These are phyloP conservation scores for Leccinellum rugosiceps DNA, from an alignment of 768 basidiomycete species.

Conservation along the genomic window DNA sequence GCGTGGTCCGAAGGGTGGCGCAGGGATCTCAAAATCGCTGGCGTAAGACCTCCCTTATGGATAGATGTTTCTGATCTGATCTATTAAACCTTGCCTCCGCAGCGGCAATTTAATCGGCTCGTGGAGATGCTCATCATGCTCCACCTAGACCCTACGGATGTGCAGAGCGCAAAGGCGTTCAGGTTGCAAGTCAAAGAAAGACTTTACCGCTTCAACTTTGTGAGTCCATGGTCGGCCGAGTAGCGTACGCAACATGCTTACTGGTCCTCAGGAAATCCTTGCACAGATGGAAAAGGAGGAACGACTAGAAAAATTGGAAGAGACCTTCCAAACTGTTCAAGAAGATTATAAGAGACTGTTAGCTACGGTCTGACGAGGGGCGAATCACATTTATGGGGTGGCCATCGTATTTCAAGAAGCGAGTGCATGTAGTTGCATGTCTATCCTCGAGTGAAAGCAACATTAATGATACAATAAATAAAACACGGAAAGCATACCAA, in stretches of 20 bases:
- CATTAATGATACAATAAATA: slow-evolving; percentile 27
- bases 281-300: slow-evolving; percentile 86
- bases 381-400: slow-evolving; percentile 1
- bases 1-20: slow-evolving; percentile 80
- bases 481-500: slow-evolving; percentile 8
- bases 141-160: slow-evolving; percentile 62
- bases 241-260: background rate
- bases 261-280: slow-evolving; percentile 65
- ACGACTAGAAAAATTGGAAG: slow-evolving; percentile 83
- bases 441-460: background rate
- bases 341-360: slow-evolving; percentile 86
- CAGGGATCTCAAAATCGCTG: slow-evolving; percentile 83
- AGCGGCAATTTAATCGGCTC: slow-evolving; percentile 94
- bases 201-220: slow-evolving; percentile 92
- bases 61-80: background rate
- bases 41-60: slow-evolving; percentile 43
- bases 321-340: slow-evolving; percentile 84
- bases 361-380: slow-evolving; percentile 37
- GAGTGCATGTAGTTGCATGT: background rate
- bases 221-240: slow-evolving; percentile 36
- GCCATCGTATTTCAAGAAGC: slow-evolving; percentile 7
- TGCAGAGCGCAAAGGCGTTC: slow-evolving; percentile 57
- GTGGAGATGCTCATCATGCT: slow-evolving; percentile 86
- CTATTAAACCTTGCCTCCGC: slow-evolving; percentile 1
- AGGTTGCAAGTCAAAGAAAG: slow-evolving; percentile 93